Evolutionary conservation across 1,284 basidiomycete genomes (phyloP).

Genomic region (Limonomyces culmigenus): DNA sequence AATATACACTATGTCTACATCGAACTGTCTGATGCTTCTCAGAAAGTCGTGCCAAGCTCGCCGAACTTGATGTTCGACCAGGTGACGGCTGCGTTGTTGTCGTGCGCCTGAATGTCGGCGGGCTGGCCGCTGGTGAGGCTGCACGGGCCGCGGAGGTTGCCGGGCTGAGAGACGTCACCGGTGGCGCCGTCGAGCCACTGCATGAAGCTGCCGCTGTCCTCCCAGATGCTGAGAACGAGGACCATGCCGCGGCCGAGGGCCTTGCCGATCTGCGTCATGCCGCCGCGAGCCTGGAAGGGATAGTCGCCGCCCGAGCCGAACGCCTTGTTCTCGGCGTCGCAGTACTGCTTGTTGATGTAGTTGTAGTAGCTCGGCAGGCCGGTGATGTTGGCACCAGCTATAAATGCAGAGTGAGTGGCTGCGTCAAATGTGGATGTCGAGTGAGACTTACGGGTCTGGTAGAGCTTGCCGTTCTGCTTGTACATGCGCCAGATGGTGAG

Average conservation of each 20-base stretch:
- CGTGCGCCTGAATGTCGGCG: conserved; percentile 23
- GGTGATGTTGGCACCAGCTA: background rate
- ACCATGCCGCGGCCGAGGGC: conserved; percentile 31
- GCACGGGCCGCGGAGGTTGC: conserved; percentile 36
- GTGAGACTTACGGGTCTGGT: background rate
- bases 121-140: conserved; percentile 29
- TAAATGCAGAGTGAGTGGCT: background rate
- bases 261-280: conserved; percentile 24
- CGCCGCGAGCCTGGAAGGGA: conserved; percentile 27
- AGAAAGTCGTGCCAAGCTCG: conserved; percentile 33
- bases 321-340: conserved; percentile 18
- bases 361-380: conserved; percentile 11
- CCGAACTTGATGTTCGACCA: conserved; percentile 44
- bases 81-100: conserved; percentile 23
- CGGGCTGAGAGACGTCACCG: conserved; percentile 22
- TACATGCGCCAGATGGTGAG: conserved; percentile 35
- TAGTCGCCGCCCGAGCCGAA: conserved; percentile 22
- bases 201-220: conserved; percentile 38
- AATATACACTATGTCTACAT: too few species aligned
- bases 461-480: conserved; percentile 17
- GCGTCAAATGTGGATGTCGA: background rate
- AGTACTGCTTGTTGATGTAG: conserved; percentile 21
- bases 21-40: too few species aligned
- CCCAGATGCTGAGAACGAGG: conserved; percentile 35
- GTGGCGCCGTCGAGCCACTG: conserved; percentile 39